Evolutionary conservation across 2,329 filamentous ascomycete species (phyloP), one percentile per base, ranked within the genome.

Genomic region (Talaromyces amestolkiae): DNA sequence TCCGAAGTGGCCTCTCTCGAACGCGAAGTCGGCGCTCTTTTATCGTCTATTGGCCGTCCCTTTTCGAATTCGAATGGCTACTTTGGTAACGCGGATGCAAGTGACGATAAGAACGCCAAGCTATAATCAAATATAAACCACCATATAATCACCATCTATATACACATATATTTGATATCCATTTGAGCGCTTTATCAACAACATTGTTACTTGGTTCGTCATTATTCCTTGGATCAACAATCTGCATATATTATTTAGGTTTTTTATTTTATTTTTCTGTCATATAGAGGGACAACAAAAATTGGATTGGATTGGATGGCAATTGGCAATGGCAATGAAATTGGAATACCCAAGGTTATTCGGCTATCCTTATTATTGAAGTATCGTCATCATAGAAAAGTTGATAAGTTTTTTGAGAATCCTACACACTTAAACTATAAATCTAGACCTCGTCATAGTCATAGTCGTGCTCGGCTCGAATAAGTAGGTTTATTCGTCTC

Each of bases 1-100:
- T 74, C 72, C 15, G 81, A 83, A 72, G 80, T 81, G n/a, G 72
- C 77, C 65, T 74, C 76, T 49, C 70, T 83, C 39, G 81, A 83
- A 73, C 72, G 79, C 27, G 81, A 83, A 69, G 79, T 82, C 53
- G 79, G 79, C 39, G 74, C 77, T 59, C 71, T 81, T 49, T 74
- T 80, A 24, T 79, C 78, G 4, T 71, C 70, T 5, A 70, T 73
- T 27, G 71, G 72, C 31, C 69, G 70, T 10, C 53, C 64, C 3
- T 63, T 59, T 15, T 51, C 64, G 24, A 17, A 41, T 17, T 27
- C 35, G 8, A 62, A 53, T n/a, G 60, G 47, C 13, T 62, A 62
- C 22, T 62, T 62, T 19, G 35, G 24, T 31, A 17, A 41, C 41
- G 11, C n/a, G 10, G 53, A 56, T 27, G 33, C 47, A 10, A 22